Percentiles rank a stretch among this genome's conserved stretches.
phyloP scores from a whole-genome alignment of 257 asterid species.

The Oldenlandia corymbosa region DNA sequence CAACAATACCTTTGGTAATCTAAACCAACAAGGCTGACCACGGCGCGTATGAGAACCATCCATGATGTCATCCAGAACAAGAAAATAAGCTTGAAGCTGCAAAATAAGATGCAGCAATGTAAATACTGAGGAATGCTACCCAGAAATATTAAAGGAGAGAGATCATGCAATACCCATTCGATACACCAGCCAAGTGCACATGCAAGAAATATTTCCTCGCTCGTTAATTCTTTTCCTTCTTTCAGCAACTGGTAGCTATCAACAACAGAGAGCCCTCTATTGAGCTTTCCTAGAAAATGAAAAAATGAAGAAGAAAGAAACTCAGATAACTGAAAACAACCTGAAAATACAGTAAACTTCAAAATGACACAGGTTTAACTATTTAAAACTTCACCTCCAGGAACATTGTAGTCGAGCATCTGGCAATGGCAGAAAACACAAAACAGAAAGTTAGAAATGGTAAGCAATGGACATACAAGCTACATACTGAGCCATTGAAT shows the following conservation, averaged over 20 bases:
- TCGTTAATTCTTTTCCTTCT: conserved; percentile 65
- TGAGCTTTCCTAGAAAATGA: conserved; percentile 68
- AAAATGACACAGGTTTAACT: not conserved
- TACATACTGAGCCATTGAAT: not conserved
- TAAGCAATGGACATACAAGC: not conserved
- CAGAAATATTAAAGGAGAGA: not conserved
- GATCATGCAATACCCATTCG: conserved; percentile 64
- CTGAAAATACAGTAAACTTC: not conserved
- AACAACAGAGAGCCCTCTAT: conserved; percentile 90
- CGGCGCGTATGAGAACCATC: conserved; percentile 84
- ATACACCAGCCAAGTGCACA: conserved; percentile 96
- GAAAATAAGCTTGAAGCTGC: conserved; percentile 98
- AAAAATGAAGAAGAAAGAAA: not conserved
- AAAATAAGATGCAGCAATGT: conserved; percentile 1
- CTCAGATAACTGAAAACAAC: not conserved
- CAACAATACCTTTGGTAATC: conserved; percentile 69
- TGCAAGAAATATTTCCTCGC: conserved; percentile 74
- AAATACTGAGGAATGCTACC: not conserved
- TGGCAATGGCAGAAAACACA: conserved; percentile 23
- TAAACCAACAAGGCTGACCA: conserved; percentile 93
- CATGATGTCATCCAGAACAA: conserved; percentile 91
- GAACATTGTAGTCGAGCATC: conserved; percentile 97
- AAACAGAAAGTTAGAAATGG: conserved; percentile 12
- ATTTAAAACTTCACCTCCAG: conserved; percentile 69
- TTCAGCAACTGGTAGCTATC: conserved; percentile 81